Base-by-base conservation (phyloP, 2,329 filamentous ascomycete genomes). In the Fonsecaea multimorphosa region DNA sequence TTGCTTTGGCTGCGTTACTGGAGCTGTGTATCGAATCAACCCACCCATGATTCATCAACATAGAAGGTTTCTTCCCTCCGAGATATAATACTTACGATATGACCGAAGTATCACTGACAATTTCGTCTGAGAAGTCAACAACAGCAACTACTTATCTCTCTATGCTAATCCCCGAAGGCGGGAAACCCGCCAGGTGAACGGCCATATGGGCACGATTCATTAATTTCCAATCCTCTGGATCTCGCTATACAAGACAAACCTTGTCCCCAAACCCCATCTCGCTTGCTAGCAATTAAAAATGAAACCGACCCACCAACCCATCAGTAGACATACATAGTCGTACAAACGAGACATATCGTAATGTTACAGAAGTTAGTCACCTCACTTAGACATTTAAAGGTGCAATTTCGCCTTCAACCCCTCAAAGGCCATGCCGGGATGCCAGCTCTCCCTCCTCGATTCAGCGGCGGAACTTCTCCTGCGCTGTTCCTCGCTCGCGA, bases 361-460 rank as follows among this genome's bases (percentile, higher is more conserved):
- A n/a, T n/a, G n/a, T n/a, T n/a, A n/a, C n/a, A n/a, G n/a, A n/a
- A n/a, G n/a, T n/a, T n/a, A n/a, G 19, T 5, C 32, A n/a, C 2
- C 24, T 38, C 38, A 1, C 16, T 46, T n/a, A 29, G 19, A 31
- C 16, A 11, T 27, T 24, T 36, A 38, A 6, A 51, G 16, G 31
- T 52, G 58, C 29, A 51, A n/a, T 8, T 44, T 49, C 8, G 32
- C n/a, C 58, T 38, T 60, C 44, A 24, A 6, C 3, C 44, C 44
- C 19, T 46, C 27, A n/a, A 65, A 65, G 2, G 59, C 56, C 66
- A 68, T 68, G 24, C 54, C 58, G 24, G 66, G 66, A 59, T 66
- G 64, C 66, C 66, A 67, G 32, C 66, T 61, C 32, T 58, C 55
- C 55, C 55, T 27, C 27, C 55, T 44, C 22, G 22, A 40, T 9